A percentile compares a stretch with the other conserved stretches of the same genome.
phyloP scores from a whole-genome alignment of 306 rosid genomes.

The Oxytropis ochrocephala region DNA sequence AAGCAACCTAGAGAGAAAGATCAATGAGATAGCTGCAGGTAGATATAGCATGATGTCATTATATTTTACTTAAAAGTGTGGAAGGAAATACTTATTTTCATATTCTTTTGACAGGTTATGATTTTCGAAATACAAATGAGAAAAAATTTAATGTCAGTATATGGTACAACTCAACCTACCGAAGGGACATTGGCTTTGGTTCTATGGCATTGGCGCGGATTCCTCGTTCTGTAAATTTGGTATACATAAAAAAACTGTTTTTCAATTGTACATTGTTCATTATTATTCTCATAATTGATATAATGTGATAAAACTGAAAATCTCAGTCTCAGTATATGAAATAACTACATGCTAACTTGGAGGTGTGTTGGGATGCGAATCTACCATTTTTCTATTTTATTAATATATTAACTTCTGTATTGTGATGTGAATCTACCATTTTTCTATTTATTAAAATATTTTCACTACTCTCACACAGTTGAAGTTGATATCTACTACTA shows the following conservation, averaged over 20 bases:
- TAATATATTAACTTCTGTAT: background rate
- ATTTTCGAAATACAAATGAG: constrained; percentile 68
- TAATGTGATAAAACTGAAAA: background rate
- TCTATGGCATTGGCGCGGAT: constrained; percentile 48
- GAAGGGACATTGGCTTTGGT: constrained; percentile 48
- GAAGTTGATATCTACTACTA: too few relatives aligned
- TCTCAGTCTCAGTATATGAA: background rate
- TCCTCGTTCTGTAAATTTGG: constrained; percentile 75
- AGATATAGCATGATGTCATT: background rate
- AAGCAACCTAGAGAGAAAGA: constrained; percentile 50
- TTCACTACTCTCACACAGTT: background rate
- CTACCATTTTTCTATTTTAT: too few relatives aligned
- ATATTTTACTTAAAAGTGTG: background rate
- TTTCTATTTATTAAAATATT: too few relatives aligned
- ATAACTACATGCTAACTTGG: too few relatives aligned
- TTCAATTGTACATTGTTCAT: background rate
- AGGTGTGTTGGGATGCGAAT: too few relatives aligned
- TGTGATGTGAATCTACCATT: too few relatives aligned
- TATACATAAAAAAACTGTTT: constrained; percentile 14
- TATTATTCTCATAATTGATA: constrained; percentile 4
- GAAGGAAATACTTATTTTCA: constrained; percentile 17
- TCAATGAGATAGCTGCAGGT: constrained; percentile 76
- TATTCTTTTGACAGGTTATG: constrained; percentile 54
- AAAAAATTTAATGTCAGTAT: too few relatives aligned
- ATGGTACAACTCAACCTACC: constrained; percentile 77